Percentiles rank a stretch among this genome's conserved stretches.
Conservation (phyloP, 1,284 basidiomycete genomes). For the Flammula alnicola region DNA sequence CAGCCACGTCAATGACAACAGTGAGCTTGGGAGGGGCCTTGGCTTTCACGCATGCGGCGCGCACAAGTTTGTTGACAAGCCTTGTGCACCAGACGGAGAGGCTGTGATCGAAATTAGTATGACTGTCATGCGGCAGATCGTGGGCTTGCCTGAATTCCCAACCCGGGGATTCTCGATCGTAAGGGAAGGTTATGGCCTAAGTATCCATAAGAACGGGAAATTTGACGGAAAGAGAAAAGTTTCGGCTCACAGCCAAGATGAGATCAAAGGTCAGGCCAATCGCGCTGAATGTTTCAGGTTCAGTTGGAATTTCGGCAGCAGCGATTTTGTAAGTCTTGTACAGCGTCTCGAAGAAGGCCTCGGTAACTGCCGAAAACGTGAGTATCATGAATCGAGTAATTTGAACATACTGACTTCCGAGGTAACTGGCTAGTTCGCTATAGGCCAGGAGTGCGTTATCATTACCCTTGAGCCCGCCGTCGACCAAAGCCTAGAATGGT, state of each 20-base stretch:
- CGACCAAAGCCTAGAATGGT: slow-evolving; percentile 2
- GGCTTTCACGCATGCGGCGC: neutral
- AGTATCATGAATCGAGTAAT: neutral
- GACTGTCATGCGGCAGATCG: neutral
- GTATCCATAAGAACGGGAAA: neutral
- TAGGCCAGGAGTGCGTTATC: slow-evolving; percentile 1
- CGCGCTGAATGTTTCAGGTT: too few species aligned
- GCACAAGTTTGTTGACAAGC: neutral
- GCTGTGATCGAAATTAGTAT: neutral
- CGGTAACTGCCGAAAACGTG: neutral
- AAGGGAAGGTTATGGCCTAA: slow-evolving; percentile 1
- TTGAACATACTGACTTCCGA: too few species aligned
- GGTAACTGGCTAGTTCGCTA: slow-evolving; percentile 1
- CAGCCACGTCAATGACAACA: neutral
- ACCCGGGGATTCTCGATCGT: slow-evolving; percentile 1
- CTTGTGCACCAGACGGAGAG: slow-evolving; percentile 1
- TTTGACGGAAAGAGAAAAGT: too few species aligned
- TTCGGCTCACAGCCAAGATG: too few species aligned
- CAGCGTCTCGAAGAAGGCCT: too few species aligned
- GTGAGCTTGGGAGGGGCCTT: neutral
- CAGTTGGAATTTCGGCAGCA: too few species aligned
- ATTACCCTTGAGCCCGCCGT: neutral
- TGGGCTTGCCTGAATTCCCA: neutral
- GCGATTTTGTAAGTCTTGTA: too few species aligned
- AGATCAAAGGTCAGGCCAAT: too few species aligned